Evolutionary conservation across 2,329 filamentous ascomycete genomes (phyloP).

Genomic region (Thelonectria olida): DNA sequence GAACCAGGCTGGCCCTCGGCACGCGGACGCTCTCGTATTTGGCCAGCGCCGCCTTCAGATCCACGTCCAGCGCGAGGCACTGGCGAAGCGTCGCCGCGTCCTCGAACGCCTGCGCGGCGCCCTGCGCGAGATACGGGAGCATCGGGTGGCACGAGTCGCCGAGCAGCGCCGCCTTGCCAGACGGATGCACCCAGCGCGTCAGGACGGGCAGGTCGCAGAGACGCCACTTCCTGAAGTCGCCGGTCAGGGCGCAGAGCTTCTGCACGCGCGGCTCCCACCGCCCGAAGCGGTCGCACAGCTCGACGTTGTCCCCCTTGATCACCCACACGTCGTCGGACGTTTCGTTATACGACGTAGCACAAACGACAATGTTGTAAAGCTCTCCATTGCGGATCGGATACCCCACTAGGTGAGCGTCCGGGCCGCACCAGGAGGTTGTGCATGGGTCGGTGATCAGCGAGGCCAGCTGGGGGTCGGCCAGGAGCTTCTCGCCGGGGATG

Average conservation of each 20-base stretch:
- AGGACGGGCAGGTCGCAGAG: constrained; percentile 54
- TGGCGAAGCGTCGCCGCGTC: constrained; percentile 46
- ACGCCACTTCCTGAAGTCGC: constrained; percentile 57
- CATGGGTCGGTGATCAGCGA: constrained; percentile 61
- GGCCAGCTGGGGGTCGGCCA: constrained; percentile 59
- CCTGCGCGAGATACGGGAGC: constrained; percentile 59
- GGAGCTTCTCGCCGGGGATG: constrained; percentile 56
- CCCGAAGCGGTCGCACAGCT: constrained; percentile 47
- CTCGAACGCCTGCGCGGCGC: constrained; percentile 52
- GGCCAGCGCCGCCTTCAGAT: neutral
- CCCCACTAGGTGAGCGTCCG: constrained; percentile 65
- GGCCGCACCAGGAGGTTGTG: constrained; percentile 70
- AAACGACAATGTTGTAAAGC: constrained; percentile 71
- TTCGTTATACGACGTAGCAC: too few relatives aligned
- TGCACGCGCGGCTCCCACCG: constrained; percentile 48
- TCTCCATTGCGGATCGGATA: constrained; percentile 67
- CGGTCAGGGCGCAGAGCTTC: constrained; percentile 46
- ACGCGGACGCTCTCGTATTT: constrained; percentile 19
- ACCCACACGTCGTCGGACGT: too few relatives aligned
- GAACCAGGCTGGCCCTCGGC: constrained; percentile 29
- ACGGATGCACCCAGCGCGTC: constrained; percentile 50
- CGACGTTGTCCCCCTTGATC: too few relatives aligned
- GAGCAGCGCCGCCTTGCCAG: constrained; percentile 44
- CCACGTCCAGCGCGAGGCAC: neutral
- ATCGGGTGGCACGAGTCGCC: constrained; percentile 52